Evolutionary conservation across 768 basidiomycete genomes (phyloP).

Genomic region (Paxillus ammoniavirescens): DNA sequence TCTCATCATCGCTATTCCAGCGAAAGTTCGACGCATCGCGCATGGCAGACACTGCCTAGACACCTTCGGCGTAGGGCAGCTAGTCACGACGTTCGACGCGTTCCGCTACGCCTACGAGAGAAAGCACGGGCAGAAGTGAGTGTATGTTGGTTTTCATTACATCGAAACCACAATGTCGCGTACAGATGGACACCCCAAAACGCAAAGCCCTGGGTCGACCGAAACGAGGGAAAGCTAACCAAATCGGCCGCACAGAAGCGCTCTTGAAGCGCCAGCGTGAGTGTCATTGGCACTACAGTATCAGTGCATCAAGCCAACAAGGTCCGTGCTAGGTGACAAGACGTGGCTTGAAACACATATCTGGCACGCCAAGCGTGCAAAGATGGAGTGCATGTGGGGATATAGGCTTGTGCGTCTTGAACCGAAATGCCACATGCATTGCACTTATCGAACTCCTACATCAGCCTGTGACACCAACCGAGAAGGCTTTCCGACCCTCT

Average conservation of each 20-base stretch:
- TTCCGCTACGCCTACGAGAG: constrained; percentile 79
- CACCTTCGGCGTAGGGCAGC: constrained; percentile 91
- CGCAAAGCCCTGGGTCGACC: constrained; percentile 45
- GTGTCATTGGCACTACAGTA: constrained; percentile 5
- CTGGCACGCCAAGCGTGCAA: constrained; percentile 97
- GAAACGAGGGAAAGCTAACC: constrained; percentile 62
- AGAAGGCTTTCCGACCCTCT: constrained; percentile 89
- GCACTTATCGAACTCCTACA: neutral
- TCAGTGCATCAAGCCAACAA: neutral
- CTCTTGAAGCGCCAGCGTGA: constrained; percentile 76
- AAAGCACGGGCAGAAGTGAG: constrained; percentile 82
- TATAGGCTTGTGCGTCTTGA: constrained; percentile 66
- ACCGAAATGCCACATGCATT: no score
- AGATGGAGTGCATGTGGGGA: constrained; percentile 92
- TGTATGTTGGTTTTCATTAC: neutral
- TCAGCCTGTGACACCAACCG: constrained; percentile 82
- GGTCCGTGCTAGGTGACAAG: constrained; percentile 61
- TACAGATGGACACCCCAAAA: constrained; percentile 53
- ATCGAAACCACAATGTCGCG: constrained; percentile 29
- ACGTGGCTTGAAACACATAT: constrained; percentile 95
- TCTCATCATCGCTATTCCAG: constrained; percentile 35
- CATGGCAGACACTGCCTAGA: constrained; percentile 91
- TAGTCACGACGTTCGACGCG: constrained; percentile 89
- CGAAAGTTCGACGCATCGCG: constrained; percentile 69
- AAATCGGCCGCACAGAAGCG: constrained; percentile 53